phyloP scores from a whole-genome alignment of 495 filamentous ascomycete species.

The Neurospora tetrasperma region DNA sequence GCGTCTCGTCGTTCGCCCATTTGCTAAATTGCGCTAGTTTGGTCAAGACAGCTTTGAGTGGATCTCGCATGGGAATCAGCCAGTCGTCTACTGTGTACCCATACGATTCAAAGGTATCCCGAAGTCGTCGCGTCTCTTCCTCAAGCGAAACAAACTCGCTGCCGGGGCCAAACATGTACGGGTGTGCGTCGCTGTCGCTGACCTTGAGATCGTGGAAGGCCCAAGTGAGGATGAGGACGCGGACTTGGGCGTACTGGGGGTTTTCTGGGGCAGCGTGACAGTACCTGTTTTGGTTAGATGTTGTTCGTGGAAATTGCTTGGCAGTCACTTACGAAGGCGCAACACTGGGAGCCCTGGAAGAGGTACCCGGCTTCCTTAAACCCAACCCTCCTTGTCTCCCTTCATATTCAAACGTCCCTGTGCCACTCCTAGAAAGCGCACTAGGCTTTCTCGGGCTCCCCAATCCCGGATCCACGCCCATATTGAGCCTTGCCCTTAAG shows the following conservation, averaged over 20 bases:
- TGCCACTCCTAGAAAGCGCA: background rate
- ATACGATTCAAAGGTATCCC: conserved; percentile 16
- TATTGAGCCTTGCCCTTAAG: background rate
- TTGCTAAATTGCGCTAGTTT: conserved; percentile 16
- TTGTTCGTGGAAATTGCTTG: background rate
- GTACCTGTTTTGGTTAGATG: conserved; percentile 3
- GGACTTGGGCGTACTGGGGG: conserved; percentile 18
- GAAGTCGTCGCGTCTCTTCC: conserved; percentile 22
- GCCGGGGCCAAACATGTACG: conserved; percentile 16
- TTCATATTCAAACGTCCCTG: background rate
- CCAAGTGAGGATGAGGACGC: conserved; percentile 25
- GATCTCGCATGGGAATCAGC: conserved; percentile 20
- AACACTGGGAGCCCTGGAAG: background rate
- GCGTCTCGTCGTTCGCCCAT: conserved; percentile 17
- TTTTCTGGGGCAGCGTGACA: background rate
- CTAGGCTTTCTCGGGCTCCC: background rate
- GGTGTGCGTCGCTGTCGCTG: conserved; percentile 1
- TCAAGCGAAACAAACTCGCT: conserved; percentile 22
- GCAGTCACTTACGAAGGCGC: conserved; percentile 7
- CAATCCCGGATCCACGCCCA: background rate
- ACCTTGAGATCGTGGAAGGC: conserved; percentile 21
- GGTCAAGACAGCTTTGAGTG: conserved; percentile 7
- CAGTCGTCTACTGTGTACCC: conserved; percentile 21
- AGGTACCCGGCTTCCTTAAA: background rate
- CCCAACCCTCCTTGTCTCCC: background rate